Evolutionary conservation across 2,329 filamentous ascomycete species (phyloP), one percentile per base, ranked within the genome.

Genomic region (Ophiosphaerella korrae): DNA sequence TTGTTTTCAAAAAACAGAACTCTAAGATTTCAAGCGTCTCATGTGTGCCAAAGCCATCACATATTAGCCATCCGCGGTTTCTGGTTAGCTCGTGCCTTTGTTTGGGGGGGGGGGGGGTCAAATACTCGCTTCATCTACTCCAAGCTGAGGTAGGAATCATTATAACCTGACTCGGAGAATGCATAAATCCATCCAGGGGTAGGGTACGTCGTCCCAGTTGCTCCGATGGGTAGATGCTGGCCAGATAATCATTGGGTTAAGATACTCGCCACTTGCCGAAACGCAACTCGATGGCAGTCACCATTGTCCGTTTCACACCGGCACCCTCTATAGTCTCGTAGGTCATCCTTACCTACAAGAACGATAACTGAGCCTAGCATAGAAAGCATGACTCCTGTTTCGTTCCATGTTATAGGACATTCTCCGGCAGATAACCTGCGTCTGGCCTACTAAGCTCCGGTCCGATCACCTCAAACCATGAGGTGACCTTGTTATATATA

Each of bases 161-260:
- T 29, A 29, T 29, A 29, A 7, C 26, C 7, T 3, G 26, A 7
- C 9, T 29, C 26, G 2, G 26, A 29, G 38, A 29, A 5, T 3
- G 26, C 26, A 11, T 29, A 29, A 5, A 29, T 2, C 26, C 26
- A 29, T 29, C 26, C 5, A 29, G 26, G 26, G 26, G 26, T 29
- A 3, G 3, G 3, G 5, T 29, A 11, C 9, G 26, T 29, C 26
- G 26, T 29, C 26, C 26, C 5, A 29, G 26, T 7, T 29, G 9
- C 26, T 29, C 9, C 26, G 7, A 7, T 29, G 26, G 26, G 41
- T 45, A 48, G 14, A 12, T 2, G 7, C 26, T 29, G 48, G 59
- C 55, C 39, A 62, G 34, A 62, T 60, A 29, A 58, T 52, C 36
- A 62, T 47, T 16, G 52, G 54, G 7, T 49, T 49, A 14, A 62